These are phyloP conservation scores for Haplosporangium sp. DNA, from an alignment of 371 early-diverging fungal species.

Conservation along the genomic window DNA sequence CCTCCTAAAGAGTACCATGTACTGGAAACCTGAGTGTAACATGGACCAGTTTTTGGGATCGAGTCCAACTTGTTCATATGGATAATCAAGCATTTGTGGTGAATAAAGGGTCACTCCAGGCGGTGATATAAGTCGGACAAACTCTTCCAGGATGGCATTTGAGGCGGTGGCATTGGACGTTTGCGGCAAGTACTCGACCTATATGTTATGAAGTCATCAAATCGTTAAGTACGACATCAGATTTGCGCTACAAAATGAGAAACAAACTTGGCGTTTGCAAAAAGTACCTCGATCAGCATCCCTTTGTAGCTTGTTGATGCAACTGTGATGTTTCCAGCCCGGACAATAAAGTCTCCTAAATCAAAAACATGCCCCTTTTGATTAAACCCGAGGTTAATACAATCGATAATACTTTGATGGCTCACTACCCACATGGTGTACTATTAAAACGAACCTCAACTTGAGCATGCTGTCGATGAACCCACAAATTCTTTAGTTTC, in stretches of 20 bases:
- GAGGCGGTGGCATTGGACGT: constrained; percentile 47
- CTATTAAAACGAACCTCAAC: constrained; percentile 35
- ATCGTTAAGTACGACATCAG: no score
- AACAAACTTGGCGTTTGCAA: background rate
- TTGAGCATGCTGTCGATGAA: constrained; percentile 53
- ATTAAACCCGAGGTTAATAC: background rate
- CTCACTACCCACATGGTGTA: background rate
- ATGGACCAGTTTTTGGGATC: constrained; percentile 51
- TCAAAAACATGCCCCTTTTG: constrained; percentile 44
- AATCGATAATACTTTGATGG: background rate
- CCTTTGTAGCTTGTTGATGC: constrained; percentile 54
- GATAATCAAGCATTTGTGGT: constrained; percentile 54
- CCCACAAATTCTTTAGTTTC: constrained; percentile 52
- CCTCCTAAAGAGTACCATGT: constrained; percentile 49
- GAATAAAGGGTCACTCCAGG: constrained; percentile 43
- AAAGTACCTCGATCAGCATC: constrained; percentile 46
- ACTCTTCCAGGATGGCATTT: constrained; percentile 53
- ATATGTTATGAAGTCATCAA: background rate
- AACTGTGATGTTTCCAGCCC: constrained; percentile 54
- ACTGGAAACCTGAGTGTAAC: constrained; percentile 53
- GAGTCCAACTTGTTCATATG: constrained; percentile 56
- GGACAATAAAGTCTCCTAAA: constrained; percentile 52
- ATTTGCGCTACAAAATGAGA: background rate
- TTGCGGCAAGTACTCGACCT: constrained; percentile 55
- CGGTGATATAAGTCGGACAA: constrained; percentile 48